Conservation (phyloP, 2,329 filamentous ascomycete species). For the Monosporascus sp. region DNA sequence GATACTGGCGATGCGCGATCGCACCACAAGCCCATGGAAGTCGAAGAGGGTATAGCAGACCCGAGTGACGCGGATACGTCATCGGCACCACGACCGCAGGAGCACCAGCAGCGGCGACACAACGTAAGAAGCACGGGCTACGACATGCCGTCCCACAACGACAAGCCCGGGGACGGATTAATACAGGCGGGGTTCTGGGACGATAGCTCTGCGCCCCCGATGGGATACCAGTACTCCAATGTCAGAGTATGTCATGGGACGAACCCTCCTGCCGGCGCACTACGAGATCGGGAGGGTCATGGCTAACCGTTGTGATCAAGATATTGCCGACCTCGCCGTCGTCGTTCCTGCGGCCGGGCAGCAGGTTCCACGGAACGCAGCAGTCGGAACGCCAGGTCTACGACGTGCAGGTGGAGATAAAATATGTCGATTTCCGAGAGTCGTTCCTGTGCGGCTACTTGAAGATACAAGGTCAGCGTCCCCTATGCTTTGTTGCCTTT, state of each 20-base stretch:
- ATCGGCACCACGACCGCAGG: slow-evolving; percentile 2
- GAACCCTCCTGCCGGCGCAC: too few relatives aligned
- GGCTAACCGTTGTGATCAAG: slow-evolving; percentile 33
- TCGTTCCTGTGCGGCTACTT: slow-evolving; percentile 94
- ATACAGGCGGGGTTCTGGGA: slow-evolving; percentile 9
- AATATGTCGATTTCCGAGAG: slow-evolving; percentile 90
- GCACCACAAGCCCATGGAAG: slow-evolving; percentile 17
- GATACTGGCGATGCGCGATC: background rate
- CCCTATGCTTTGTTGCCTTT: slow-evolving; percentile 8
- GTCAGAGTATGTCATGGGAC: slow-evolving; percentile 41
- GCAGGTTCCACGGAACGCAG: slow-evolving; percentile 84
- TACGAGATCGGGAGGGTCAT: background rate
- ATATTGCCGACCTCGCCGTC: slow-evolving; percentile 75
- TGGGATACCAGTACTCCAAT: slow-evolving; percentile 51
- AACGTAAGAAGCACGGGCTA: slow-evolving; percentile 6
- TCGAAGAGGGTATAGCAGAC: slow-evolving; percentile 11
- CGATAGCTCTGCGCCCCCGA: slow-evolving; percentile 29
- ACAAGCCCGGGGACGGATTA: slow-evolving; percentile 16
- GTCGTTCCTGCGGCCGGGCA: slow-evolving; percentile 80
- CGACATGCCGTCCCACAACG: slow-evolving; percentile 15
- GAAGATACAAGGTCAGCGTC: slow-evolving; percentile 75
- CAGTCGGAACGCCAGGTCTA: slow-evolving; percentile 91
- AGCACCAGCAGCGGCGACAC: background rate
- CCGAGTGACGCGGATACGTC: slow-evolving; percentile 7
- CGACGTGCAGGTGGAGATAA: slow-evolving; percentile 94